Evolutionary conservation across 768 basidiomycete species (phyloP), one percentile per base, ranked within the genome.

Genomic region (Amanita muscaria): DNA sequence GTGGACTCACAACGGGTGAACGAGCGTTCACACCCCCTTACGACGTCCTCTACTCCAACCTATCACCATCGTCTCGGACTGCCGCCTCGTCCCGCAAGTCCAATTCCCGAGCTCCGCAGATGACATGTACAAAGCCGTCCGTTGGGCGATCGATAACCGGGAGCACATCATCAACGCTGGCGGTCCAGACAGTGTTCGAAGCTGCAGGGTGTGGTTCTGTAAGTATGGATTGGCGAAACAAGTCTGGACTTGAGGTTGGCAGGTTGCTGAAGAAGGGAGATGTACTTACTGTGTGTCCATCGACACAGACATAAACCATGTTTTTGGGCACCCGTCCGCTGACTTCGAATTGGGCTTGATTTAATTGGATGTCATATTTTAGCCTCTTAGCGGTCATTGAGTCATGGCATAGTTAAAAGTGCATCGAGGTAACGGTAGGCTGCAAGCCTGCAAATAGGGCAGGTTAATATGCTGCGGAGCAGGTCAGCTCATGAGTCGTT

Each of bases 41-140:
- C 34, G 70, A 74, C 34, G 67, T 81, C 37, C 64, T 58, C 8
- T 83, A 82, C 53, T 64, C 66, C n/a, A 72, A 70, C 47, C 51
- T 83, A 6, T 82, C 50, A 74, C 74, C n/a, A 62, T 83, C 51
- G 76, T 85, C 49, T 71, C 82, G 0, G 80, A 85, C 61, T 84
- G 84, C 51, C 75, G 79, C 0, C 70, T 85, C 31, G 72, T 72
- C 3, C 81, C 81, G 4, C 54, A 70, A 23, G 70, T 69, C 45
- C 64, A 57, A n/a, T 83, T 72, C 56, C 83, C 83, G 0, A 65
- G 63, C 0, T 66, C 72, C 1, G 70, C 69, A 0, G 68, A 77
- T 50, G 81, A 83, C 53, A 55, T 83, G 5, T 72, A 72, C 10
- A 78, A 81, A 49, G 79, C 81, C 9, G 53, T 80, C 5, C 52